Base-by-base conservation (phyloP, 495 filamentous ascomycete genomes). In the Aspergillus affinis region DNA sequence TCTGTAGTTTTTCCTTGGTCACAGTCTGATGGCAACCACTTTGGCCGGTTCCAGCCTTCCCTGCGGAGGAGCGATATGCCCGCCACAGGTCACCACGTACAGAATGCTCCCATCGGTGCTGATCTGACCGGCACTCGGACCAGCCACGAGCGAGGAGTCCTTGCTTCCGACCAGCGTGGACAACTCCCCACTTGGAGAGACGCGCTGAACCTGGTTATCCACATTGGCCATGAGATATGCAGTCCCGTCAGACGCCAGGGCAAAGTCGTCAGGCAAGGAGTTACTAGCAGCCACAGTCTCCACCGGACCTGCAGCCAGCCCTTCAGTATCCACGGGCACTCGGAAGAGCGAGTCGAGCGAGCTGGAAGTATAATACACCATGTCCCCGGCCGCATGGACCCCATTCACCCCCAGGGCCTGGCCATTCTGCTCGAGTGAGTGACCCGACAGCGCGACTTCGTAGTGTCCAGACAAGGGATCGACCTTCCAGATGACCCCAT, bases 291-390 rank as follows among this genome's bases (percentile, higher is more conserved):
- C 65, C 27, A 72, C 50, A 6, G 29, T 32, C 44, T 76, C 62
- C 23, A 68, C 71, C 5, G 68, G 61, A 4, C 73, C 70, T 19
- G 59, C 51, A 0, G 68, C 54, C 8, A 54, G 67, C 4, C 58
- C 71, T 15, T 76, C 55, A 20, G 61, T 20, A 32, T 71, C 50
- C 9, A 76, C 61, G 26, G 68, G 68, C 20, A 76, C 65, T 1
- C 74, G 71, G 36, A 66, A 64, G 50, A 70, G 70, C n/a, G 68
- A n/a, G 63, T 65, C 70, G 9, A 64, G 67, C 8, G 69, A 65
- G 0, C 70, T 74, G 32, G 75, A 74, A 21, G 73, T 74, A 49
- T 72, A 78, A 65, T 78, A 81, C 23, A 80, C 54, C 27, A 72
- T 72, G 8, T 64, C 62, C 19, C 66, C 58, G 0, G 63, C 59